phyloP scores from a whole-genome alignment of 305 asterid genomes.

The Ajuga reptans region DNA sequence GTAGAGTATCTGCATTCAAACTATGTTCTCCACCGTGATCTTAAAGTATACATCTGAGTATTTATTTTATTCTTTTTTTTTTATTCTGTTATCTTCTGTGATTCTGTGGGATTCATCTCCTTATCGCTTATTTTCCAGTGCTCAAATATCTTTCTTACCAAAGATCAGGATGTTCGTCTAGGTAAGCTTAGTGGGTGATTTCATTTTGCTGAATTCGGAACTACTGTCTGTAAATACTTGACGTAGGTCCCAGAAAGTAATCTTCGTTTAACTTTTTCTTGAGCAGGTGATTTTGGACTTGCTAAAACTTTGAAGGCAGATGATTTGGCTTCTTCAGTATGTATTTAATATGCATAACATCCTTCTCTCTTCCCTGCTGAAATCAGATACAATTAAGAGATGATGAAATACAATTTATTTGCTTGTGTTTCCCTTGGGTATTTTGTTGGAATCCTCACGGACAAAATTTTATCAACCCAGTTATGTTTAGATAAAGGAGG shows the following conservation, averaged over 20 bases:
- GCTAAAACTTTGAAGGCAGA: constrained; percentile 95
- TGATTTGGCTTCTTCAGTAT: constrained; percentile 97
- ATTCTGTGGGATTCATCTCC: constrained; percentile 22
- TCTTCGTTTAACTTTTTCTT: constrained; percentile 15
- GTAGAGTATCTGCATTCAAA: constrained; percentile 96
- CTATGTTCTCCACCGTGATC: constrained; percentile 89
- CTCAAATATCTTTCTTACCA: constrained; percentile 92
- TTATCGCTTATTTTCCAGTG: constrained; percentile 50
- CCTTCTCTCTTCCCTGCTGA: constrained; percentile 1
- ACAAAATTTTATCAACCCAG: neutral
- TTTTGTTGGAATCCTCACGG: neutral
- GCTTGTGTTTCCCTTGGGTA: constrained; percentile 6
- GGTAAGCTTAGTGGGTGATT: constrained; percentile 42
- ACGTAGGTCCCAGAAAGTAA: constrained; percentile 7
- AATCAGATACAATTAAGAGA: neutral
- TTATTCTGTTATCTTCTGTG: constrained; percentile 13
- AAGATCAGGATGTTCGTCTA: constrained; percentile 85
- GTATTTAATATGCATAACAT: constrained; percentile 27
- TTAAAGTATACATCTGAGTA: constrained; percentile 45
- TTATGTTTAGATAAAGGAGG: neutral
- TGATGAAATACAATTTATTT: neutral
- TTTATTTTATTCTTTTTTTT: neutral
- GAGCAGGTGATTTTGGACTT: constrained; percentile 92
- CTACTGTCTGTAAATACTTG: neutral
- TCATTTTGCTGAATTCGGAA: constrained; percentile 19